Evolutionary conservation across 2,329 filamentous ascomycete species (phyloP), one percentile per base, ranked within the genome.

Genomic region (Penicillium sp.): DNA sequence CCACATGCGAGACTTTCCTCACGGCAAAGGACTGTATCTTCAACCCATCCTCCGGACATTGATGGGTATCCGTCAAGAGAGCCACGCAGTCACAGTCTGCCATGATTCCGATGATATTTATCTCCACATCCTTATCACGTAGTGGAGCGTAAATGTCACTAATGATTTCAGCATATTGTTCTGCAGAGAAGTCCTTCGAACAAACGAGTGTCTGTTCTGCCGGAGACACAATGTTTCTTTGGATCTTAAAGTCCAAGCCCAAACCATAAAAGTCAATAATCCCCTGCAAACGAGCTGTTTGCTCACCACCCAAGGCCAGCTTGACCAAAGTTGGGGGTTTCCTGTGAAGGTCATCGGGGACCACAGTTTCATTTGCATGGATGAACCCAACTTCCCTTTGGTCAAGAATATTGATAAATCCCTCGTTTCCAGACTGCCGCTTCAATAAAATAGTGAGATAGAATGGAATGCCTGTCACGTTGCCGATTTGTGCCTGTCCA

Each of bases 381-480:
- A 51, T 46, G 12, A 20, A 51, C 3, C 49, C 49, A 9, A 30
- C 20, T 36, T 23, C n/a, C 2, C 48, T 21, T 8, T 47, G 44
- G 7, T 48, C 33, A n/a, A 48, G 44, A 9, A 52, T 26, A 37
- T 37, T 47, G 20, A 52, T 48, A 15, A 44, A 52, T 3, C 49
- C 44, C 17, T 48, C 24, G 2, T 18, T 17, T 20, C 49, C 49
- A 3, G 13, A 32, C 13, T 37, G 37, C n/a, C 44, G 29, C 18
- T 44, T 43, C 24, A 52, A 4, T 4, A 30, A 39, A 5, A 52
- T 52, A 3, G 23, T 48, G n/a, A 52, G 4, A 23, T 37, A 52
- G 21, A 44, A 52, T n/a, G 49, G 44, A 9, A 52, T 48, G 4
- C 39, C 30, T 13, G 34, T 20, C 8, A 47, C 49, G 7, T 43